phyloP scores from a whole-genome alignment of 2,329 filamentous ascomycete genomes.

The Pseudocercospora eumusae region DNA sequence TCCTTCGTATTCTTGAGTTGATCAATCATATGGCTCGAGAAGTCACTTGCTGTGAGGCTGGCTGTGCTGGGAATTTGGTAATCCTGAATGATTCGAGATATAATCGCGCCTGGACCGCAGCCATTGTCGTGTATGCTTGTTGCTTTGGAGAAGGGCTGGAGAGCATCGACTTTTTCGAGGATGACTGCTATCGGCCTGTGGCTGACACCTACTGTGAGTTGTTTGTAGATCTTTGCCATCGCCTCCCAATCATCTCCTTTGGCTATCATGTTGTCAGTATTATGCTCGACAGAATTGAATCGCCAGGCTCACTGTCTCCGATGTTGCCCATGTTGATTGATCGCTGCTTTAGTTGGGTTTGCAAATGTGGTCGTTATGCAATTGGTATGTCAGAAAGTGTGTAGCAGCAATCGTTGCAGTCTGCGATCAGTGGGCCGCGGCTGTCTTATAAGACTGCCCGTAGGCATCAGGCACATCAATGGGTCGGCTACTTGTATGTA shows the following conservation, averaged over 20 bases:
- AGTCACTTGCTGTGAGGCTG: conserved; percentile 34
- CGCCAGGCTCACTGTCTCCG: not conserved
- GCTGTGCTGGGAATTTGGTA: conserved; percentile 29
- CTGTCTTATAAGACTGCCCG: not conserved
- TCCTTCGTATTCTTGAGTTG: conserved; percentile 25
- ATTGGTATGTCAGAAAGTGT: not conserved
- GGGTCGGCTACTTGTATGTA: not conserved
- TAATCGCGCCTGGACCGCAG: conserved; percentile 37
- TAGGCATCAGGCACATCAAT: not conserved
- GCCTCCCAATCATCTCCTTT: conserved; percentile 32
- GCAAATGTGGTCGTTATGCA: not conserved
- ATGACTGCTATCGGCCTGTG: conserved; percentile 28
- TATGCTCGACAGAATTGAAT: not conserved
- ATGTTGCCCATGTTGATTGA: not conserved
- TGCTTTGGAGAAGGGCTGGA: conserved; percentile 33
- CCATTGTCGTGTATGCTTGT: conserved; percentile 39
- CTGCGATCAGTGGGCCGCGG: not conserved
- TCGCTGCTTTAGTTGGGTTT: not conserved
- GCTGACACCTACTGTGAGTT: conserved; percentile 24
- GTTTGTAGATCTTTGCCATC: conserved; percentile 30
- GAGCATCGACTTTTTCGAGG: conserved; percentile 32
- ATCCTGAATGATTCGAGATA: conserved; percentile 29
- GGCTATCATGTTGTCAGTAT: not conserved
- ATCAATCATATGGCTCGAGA: conserved; percentile 38
- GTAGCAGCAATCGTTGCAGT: not conserved